Base-by-base conservation (phyloP, 805 yeast species). In the Candida orba region DNA sequence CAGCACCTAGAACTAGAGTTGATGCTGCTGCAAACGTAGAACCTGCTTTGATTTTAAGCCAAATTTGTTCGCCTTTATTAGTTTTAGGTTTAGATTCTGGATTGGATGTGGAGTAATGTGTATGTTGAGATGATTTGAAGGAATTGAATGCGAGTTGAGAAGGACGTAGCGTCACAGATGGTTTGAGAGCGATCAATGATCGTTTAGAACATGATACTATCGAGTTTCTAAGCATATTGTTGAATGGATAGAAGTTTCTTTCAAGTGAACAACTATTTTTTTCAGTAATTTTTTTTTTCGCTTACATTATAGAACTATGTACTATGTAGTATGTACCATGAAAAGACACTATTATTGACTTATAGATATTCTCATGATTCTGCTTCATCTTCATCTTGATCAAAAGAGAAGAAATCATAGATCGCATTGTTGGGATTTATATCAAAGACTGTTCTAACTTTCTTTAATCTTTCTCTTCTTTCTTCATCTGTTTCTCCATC, bases 351-450 rank as follows among this genome's bases (percentile, higher is more conserved):
- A n/a, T 20, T 20, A 20, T 20, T 20, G 22, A 20, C 8, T 15
- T 10, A 32, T 15, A 17, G 6, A 7, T 8, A 8, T 8, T 8
- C 23, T 33, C 22, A 18, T 20, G 22, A 20, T 20, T 20, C 22
- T 20, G 22, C 5, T 8, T 40, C 48, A 7, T n/a, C 34, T 31
- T 31, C 23, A 4, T 45, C 43, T n/a, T 36, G 44, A 0, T 48
- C 57, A 8, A 54, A 60, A 5, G 47, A 51, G 41, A 52, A 57
- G 47, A 55, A 60, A 52, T 85, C 95, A 51, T 81, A 72, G 46
- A 84, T 76, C 15, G 89, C 84, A 66, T 90, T 84, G 62, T 87
- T 87, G 44, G 96, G 96, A 67, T 87, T 95, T 44, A 69, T 55
- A 36, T 56, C 56, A 37, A 45, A 57, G 51, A 42, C 65, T 52